Evolutionary conservation across 1,139 yeast genomes (phyloP), one percentile per base, ranked within the genome.

Genomic region (Komagataea norvegica): DNA sequence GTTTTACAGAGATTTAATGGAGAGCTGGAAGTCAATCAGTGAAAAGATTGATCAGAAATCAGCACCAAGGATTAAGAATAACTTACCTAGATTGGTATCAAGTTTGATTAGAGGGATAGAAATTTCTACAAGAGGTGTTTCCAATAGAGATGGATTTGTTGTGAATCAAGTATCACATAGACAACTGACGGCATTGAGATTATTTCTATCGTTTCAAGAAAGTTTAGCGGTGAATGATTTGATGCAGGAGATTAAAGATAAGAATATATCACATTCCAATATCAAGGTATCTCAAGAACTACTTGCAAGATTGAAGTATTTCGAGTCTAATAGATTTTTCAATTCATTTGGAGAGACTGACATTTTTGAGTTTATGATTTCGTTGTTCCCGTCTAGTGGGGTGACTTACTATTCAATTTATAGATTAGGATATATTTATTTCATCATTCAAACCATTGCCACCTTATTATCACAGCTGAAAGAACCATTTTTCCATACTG

Each of bases 21-120:
- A 43, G 15, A 33, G 37, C 2, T 38, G 45, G 40, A 20, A 18
- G 1, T 24, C 24, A 6, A 18, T 47, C 5, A 35, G 24, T 8
- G 17, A 37, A 2, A 44, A 41, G 21, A 30, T 49, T n/a, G 40
- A 39, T 1, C 27, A 41, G 3, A 33, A 45, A 2, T 34, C 46
- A 1, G 44, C 39, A 9, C 51, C 54, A 2, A 15, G 9, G 45
- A 44, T 31, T 41, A 55, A 46, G 23, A 52, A 29, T 46, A 47
- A 48, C 18, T 29, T 54, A 8, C 33, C 41, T 14, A 34, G 42
- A n/a, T 42, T 72, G 8, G 61, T 80, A 25, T 64, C 74, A 4
- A 71, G 72, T 45, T 74, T 86, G 0, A 73, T 85, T 21, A 74
- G 76, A 41, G 72, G 85, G 0, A 56, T 72, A 11, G 95, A 86